A percentile compares a stretch with the other conserved stretches of the same genome.
Conservation (phyloP, 208 protist genomes). For the Porcisia deanei region DNA sequence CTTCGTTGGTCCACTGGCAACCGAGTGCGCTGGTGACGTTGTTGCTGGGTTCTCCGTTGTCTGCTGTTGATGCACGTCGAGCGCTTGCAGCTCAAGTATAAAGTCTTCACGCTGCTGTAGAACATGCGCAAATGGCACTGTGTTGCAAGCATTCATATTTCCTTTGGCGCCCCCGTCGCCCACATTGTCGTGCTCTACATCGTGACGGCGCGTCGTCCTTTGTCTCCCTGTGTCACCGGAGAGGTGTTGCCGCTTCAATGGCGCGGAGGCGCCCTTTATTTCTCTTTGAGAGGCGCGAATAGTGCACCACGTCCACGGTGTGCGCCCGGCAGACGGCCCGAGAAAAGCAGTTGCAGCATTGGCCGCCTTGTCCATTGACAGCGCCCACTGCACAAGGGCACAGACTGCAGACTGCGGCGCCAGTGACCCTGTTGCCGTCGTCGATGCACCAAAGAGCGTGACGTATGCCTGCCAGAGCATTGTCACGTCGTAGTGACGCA, state of each 20-base stretch:
- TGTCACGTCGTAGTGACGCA: slow-evolving; percentile 28
- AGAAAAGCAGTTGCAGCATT: slow-evolving; percentile 10
- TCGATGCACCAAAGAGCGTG: slow-evolving; percentile 22
- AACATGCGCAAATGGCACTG: slow-evolving; percentile 26
- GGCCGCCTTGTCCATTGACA: slow-evolving; percentile 2
- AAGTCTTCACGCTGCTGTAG: slow-evolving; percentile 30
- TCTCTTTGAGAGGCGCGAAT: background rate
- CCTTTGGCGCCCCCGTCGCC: background rate
- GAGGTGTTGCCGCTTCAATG: background rate
- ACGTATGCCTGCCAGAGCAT: slow-evolving; percentile 38
- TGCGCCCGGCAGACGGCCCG: background rate
- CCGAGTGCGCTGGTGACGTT: background rate
- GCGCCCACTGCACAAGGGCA: slow-evolving; percentile 22
- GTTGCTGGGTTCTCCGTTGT: background rate
- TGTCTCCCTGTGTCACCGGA: background rate
- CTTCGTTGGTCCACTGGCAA: background rate
- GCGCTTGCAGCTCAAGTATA: slow-evolving; percentile 17
- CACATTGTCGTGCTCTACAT: background rate
- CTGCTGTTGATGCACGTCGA: slow-evolving; percentile 9
- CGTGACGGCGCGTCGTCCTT: background rate
- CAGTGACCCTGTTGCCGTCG: slow-evolving; percentile 1
- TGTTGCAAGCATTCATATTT: background rate
- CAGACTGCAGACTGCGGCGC: slow-evolving; percentile 24
- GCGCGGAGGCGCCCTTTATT: background rate
- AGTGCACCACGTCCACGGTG: slow-evolving; percentile 23